Conservation (phyloP, 1,284 basidiomycete species). For the Leccinum ambiguum region DNA sequence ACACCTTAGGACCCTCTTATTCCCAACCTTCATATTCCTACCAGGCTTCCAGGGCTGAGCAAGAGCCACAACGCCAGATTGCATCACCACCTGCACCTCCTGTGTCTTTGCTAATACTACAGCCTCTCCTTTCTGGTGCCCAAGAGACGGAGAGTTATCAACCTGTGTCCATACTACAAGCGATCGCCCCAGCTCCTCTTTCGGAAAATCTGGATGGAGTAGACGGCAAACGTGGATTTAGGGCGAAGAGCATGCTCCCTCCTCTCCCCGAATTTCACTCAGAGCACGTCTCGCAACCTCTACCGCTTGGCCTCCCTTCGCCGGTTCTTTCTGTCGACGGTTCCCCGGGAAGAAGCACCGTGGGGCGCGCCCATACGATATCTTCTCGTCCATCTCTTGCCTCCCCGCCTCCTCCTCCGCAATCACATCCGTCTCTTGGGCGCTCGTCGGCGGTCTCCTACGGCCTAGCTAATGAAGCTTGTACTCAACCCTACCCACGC, state of each 20-base stretch:
- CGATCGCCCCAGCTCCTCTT: conserved; percentile 6
- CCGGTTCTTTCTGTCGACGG: background rate
- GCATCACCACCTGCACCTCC: too few species aligned
- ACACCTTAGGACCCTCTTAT: too few species aligned
- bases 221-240: conserved; percentile 1
- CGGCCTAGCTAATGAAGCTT: conserved; percentile 2
- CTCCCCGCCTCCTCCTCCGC: conserved; percentile 16
- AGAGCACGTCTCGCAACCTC: conserved; percentile 6
- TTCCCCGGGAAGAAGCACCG: conserved; percentile 10
- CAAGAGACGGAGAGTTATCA: too few species aligned
- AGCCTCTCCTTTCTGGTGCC: too few species aligned
- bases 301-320: conserved; percentile 6
- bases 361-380: conserved; percentile 26
- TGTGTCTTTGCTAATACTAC: too few species aligned
- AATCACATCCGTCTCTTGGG: conserved; percentile 18
- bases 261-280: conserved; percentile 10
- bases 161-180: conserved; percentile 20
- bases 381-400: conserved; percentile 24
- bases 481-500: conserved; percentile 7
- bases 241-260: background rate
- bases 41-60: too few species aligned
- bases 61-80: too few species aligned
- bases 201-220: conserved; percentile 6
- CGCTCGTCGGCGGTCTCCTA: conserved; percentile 27
- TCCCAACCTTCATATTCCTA: too few species aligned